Evolutionary conservation across 2,329 filamentous ascomycete genomes (phyloP), one percentile per base, ranked within the genome.

Genomic region (Lasiodiplodia gonubiensis): DNA sequence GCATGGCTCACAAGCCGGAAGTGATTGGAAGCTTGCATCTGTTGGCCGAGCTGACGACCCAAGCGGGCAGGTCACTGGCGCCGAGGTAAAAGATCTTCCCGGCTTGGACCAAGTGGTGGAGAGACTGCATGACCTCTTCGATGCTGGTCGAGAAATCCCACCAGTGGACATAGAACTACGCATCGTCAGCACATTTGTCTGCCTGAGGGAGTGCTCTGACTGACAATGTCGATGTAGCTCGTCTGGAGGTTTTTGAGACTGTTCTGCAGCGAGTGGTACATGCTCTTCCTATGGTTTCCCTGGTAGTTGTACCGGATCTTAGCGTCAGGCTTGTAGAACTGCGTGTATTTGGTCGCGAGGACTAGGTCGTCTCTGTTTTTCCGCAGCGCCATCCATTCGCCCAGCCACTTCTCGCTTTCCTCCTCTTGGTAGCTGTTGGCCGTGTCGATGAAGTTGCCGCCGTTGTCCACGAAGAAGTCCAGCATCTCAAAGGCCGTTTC

Each of bases 371-470:
- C 82, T 10, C 84, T 81, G 53, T 78, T 79, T 12, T 77, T 73
- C 54, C 80, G 79, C 35, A 73, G 57, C 4, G 79, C 74, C 79
- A 86, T 79, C 85, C 84, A 86, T 68, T 85, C 84, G 37, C 84
- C 83, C 18, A 86, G 75, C 79, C 79, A 83, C 0, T 61, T 71
- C 71, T 86, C 84, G 12, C 79, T 82, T 70, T 86, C 78, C 70
- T 81, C 82, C 42, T 77, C 70, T 64, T 84, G 82, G 72, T 85
- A 84, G 69, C 74, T 78, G 71, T 83, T 85, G 27, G 84, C 79
- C 3, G 89, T 91, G 75, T 92, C 90, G 73, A 92, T 88, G 76
- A 92, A 63, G 59, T 63, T 92, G 25, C 90, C 90, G 4, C 88
- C 88, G 0, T 88, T 84, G 4, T 84, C 83, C 68, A 85, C 87